Conservation (phyloP, 2,329 filamentous ascomycete genomes). For the Pestalotiopsis sp. region DNA sequence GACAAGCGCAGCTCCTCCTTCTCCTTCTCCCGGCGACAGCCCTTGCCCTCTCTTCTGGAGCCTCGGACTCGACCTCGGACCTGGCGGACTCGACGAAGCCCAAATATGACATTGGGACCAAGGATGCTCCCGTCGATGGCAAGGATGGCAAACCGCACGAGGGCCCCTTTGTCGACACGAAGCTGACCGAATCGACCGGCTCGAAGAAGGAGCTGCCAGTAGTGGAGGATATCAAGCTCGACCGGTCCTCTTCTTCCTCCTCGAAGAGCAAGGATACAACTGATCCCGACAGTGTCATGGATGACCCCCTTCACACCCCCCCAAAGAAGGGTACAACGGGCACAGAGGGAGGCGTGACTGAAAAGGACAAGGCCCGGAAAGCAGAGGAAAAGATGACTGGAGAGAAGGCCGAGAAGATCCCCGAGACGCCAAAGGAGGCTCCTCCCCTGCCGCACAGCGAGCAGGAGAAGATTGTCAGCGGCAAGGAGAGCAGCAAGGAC, state of each 20-base stretch:
- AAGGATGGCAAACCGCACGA: conserved; percentile 91
- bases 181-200: conserved; percentile 32
- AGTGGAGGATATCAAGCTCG: conserved; percentile 50
- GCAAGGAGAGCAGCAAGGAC: conserved; percentile 40
- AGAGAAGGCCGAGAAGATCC: conserved; percentile 70
- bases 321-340: conserved; percentile 86
- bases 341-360: conserved; percentile 84
- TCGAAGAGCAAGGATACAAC: conserved; percentile 61
- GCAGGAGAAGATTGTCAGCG: conserved; percentile 62
- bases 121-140: conserved; percentile 87
- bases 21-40: conserved; percentile 24
- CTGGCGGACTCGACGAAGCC: conserved; percentile 31
- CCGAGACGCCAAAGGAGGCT: conserved; percentile 81
- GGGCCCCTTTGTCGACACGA: conserved; percentile 71
- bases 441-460: conserved; percentile 81
- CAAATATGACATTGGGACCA: conserved; percentile 48
- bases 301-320: conserved; percentile 73
- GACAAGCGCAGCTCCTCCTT: conserved; percentile 26
- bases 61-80: conserved; percentile 17
- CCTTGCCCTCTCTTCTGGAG: conserved; percentile 23
- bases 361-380: conserved; percentile 78
- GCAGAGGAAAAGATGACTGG: conserved; percentile 65
- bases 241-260: conserved; percentile 37
- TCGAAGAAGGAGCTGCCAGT: conserved; percentile 40
- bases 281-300: conserved; percentile 84